A percentile compares a stretch with the other conserved stretches of the same genome.
Evolutionary conservation across 1,139 yeast genomes (phyloP).

Genomic region (Geotrichum australiense): DNA sequence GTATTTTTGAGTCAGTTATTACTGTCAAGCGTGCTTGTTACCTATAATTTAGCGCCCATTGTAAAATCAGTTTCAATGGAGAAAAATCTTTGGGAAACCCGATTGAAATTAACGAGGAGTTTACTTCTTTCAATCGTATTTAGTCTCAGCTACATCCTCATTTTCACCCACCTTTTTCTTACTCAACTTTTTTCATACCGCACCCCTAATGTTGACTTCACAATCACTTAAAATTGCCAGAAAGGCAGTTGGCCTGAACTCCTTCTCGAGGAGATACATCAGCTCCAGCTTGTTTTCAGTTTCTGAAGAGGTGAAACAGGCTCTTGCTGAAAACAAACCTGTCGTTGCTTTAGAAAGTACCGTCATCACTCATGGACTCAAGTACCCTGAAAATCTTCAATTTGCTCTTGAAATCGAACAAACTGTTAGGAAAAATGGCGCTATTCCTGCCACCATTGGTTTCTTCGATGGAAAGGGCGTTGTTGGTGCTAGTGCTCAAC

Average conservation of each 20-base stretch:
- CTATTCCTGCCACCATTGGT: constrained; percentile 81
- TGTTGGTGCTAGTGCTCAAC: constrained; percentile 52
- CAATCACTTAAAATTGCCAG: too few relatives aligned
- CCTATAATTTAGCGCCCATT: too few relatives aligned
- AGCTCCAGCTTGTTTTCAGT: constrained; percentile 28
- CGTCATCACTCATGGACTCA: constrained; percentile 84
- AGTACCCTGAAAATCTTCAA: constrained; percentile 65
- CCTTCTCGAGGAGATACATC: constrained; percentile 5
- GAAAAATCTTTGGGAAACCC: too few relatives aligned
- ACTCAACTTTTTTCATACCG: neutral
- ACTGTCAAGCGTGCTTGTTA: too few relatives aligned
- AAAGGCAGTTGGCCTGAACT: too few relatives aligned
- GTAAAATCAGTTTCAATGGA: too few relatives aligned
- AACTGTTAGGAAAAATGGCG: constrained; percentile 55
- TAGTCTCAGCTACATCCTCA: too few relatives aligned
- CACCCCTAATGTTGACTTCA: constrained; percentile 1
- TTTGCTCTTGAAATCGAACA: constrained; percentile 69
- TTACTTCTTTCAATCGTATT: too few relatives aligned
- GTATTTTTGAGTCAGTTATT: too few relatives aligned
- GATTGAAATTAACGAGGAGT: too few relatives aligned
- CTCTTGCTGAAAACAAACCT: constrained; percentile 50
- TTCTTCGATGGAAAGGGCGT: constrained; percentile 63
- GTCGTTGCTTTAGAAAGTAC: constrained; percentile 81
- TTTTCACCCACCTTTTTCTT: neutral
- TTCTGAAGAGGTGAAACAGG: constrained; percentile 57